Conservation (phyloP, 306 rosid species). For the Pachyrhizus erosus region DNA sequence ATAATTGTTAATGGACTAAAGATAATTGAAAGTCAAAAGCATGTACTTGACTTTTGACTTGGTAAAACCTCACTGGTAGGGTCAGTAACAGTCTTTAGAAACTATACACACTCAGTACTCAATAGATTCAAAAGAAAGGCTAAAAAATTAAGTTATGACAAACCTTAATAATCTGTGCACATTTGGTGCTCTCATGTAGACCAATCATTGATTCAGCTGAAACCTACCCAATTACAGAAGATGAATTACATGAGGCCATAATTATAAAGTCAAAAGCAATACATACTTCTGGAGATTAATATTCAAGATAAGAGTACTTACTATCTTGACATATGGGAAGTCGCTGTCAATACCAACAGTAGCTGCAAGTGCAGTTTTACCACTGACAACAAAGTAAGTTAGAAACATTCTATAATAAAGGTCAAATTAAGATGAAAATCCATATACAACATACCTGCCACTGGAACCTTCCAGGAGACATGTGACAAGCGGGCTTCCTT, state of each 20-base stretch:
- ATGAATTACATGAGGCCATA: slow-evolving; percentile 29
- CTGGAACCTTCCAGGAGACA: slow-evolving; percentile 96
- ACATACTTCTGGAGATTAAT: slow-evolving; percentile 37
- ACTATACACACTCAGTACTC: neutral
- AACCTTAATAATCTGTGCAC: slow-evolving; percentile 94
- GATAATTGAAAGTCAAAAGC: slow-evolving; percentile 34
- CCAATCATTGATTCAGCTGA: slow-evolving; percentile 97
- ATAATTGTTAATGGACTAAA: neutral
- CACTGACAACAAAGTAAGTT: slow-evolving; percentile 65
- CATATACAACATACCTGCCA: slow-evolving; percentile 76
- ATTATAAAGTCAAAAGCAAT: slow-evolving; percentile 27
- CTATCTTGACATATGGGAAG: slow-evolving; percentile 96
- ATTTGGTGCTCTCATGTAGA: slow-evolving; percentile 92
- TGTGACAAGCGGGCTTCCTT: slow-evolving; percentile 92
- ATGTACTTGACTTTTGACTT: slow-evolving; percentile 26
- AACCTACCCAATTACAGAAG: slow-evolving; percentile 59
- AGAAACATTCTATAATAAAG: slow-evolving; percentile 45
- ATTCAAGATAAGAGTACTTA: slow-evolving; percentile 57
- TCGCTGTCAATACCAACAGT: slow-evolving; percentile 97
- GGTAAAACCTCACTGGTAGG: slow-evolving; percentile 34
- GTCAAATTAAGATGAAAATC: slow-evolving; percentile 27
- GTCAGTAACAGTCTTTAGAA: slow-evolving; percentile 28
- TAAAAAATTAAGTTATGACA: slow-evolving; percentile 41
- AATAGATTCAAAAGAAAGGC: slow-evolving; percentile 34
- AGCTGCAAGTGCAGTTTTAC: slow-evolving; percentile 94